Conservation (phyloP, 1,284 basidiomycete genomes). For the Rhodotorula glutinis region DNA sequence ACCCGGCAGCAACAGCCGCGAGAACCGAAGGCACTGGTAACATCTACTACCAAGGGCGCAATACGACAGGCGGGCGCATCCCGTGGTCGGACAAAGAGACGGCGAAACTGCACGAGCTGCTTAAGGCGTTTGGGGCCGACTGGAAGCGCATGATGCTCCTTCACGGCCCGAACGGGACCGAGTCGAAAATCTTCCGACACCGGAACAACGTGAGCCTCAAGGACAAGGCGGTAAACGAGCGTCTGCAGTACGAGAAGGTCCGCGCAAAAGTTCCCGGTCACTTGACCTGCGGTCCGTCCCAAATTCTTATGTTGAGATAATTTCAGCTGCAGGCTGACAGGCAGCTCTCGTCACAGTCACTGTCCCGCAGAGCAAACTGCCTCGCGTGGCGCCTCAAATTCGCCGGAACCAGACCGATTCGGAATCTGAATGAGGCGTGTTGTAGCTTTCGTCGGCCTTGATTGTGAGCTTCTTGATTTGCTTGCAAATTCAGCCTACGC, state of each 20-base stretch:
- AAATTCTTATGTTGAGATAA: neutral
- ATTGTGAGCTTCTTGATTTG: neutral
- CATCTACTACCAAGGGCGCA: neutral
- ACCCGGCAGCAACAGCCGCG: neutral
- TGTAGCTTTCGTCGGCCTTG: neutral
- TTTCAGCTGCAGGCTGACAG: neutral
- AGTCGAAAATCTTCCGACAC: neutral
- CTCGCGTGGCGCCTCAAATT: neutral
- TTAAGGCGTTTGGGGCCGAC: neutral
- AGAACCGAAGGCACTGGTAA: neutral
- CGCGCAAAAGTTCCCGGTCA: neutral
- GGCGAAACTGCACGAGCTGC: neutral
- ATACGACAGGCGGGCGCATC: neutral
- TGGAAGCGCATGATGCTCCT: slow-evolving; percentile 17
- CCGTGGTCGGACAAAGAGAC: slow-evolving; percentile 7
- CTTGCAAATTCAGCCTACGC: slow-evolving; percentile 22
- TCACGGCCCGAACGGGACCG: slow-evolving; percentile 10
- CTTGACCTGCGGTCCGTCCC: neutral
- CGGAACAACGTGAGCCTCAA: slow-evolving; percentile 19
- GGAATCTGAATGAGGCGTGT: too few relatives aligned
- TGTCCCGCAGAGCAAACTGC: neutral
- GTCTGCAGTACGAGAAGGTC: neutral
- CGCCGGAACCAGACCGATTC: slow-evolving; percentile 12
- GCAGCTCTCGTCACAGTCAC: neutral
- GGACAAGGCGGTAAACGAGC: slow-evolving; percentile 31